phyloP scores from a whole-genome alignment of 306 rosid species.

The Prunus armeniaca region DNA sequence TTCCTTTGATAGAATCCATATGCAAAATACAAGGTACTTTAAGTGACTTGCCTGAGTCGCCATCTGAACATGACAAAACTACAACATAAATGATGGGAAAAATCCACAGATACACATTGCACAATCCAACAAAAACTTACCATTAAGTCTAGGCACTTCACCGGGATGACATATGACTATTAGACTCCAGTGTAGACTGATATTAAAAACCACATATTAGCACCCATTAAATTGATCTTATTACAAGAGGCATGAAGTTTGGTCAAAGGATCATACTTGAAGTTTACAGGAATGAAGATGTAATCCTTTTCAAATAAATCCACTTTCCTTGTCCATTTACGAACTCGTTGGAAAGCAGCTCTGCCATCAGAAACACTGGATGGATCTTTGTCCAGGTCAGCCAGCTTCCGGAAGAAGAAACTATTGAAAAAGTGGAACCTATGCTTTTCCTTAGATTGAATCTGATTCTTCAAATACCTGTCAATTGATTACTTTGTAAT shows the following conservation, averaged over 20 bases:
- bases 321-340: conserved; percentile 96
- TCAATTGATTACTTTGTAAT: conserved; percentile 9
- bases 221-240: conserved; percentile 25
- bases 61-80: conserved; percentile 49
- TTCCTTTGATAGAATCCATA: conserved; percentile 98
- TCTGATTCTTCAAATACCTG: conserved; percentile 83
- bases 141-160: conserved; percentile 63
- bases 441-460: conserved; percentile 60
- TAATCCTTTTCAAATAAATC: conserved; percentile 83
- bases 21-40: conserved; percentile 87
- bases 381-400: conserved; percentile 96
- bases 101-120: conserved; percentile 10
- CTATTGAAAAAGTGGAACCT: conserved; percentile 91
- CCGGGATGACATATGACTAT: conserved; percentile 91
- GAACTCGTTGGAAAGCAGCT: conserved; percentile 93
- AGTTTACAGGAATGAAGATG: conserved; percentile 92
- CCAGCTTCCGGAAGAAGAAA: conserved; percentile 95
- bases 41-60: conserved; percentile 39
- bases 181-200: conserved; percentile 93
- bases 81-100: conserved; percentile 18
- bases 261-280: conserved; percentile 58
- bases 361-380: conserved; percentile 81
- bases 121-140: conserved; percentile 39
- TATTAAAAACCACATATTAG: conserved; percentile 32
- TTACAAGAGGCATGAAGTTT: conserved; percentile 10